Conservation (phyloP, 768 basidiomycete genomes). For the Suillus hirtellus region DNA sequence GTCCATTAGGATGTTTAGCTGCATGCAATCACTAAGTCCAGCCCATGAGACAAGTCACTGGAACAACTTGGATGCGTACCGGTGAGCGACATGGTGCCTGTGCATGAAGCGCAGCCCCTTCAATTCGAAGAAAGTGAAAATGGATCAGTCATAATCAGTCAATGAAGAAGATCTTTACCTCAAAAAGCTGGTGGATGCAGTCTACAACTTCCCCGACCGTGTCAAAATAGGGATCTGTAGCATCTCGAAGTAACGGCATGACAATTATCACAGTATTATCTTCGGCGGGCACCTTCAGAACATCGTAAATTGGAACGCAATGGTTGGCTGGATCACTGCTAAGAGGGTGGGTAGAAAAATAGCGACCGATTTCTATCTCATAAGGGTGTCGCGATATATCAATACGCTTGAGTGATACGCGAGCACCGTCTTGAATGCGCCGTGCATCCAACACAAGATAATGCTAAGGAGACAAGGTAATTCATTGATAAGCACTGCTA, state of each 20-base stretch:
- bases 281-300: constrained; percentile 10
- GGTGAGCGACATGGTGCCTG: constrained; percentile 36
- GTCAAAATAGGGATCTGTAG: constrained; percentile 19
- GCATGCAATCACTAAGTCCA: constrained; percentile 19
- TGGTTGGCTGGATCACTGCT: constrained; percentile 19
- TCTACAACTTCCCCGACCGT: constrained; percentile 26
- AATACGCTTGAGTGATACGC: constrained; percentile 30
- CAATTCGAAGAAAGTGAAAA: background rate
- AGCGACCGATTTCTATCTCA: constrained; percentile 12
- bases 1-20: constrained; percentile 36
- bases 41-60: too few relatives aligned
- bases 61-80: constrained; percentile 23
- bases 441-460: constrained; percentile 25
- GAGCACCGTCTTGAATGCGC: constrained; percentile 22
- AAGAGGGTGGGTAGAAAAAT: constrained; percentile 10
- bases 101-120: constrained; percentile 42
- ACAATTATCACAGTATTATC: constrained; percentile 19
- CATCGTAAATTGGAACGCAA: constrained; percentile 27
- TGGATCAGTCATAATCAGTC: background rate
- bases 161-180: constrained; percentile 14
- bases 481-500: background rate
- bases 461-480: background rate
- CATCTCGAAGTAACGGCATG: constrained; percentile 25
- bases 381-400: constrained; percentile 12
- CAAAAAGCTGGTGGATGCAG: constrained; percentile 25